These are phyloP conservation scores for Rubia occidens DNA, from an alignment of 305 asterid genomes.

Conservation along the genomic window DNA sequence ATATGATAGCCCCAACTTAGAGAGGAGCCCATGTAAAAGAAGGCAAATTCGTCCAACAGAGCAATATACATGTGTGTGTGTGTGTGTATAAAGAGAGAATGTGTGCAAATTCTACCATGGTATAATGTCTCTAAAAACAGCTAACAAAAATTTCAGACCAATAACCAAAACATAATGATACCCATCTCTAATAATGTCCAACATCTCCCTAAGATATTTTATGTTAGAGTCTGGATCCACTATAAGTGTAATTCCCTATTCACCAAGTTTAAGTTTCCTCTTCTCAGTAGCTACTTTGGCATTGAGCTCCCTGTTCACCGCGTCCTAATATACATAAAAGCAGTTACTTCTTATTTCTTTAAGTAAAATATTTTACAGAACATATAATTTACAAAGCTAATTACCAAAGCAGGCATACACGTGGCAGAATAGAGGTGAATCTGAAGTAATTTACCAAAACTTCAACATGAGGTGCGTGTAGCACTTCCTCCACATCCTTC, in stretches of 20 bases:
- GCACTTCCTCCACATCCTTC: constrained; percentile 49
- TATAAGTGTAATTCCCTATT: constrained; percentile 74
- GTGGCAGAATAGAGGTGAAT: not conserved
- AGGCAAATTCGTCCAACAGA: not conserved
- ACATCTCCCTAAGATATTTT: constrained; percentile 69
- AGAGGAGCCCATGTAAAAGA: constrained; percentile 16
- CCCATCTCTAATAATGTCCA: constrained; percentile 65
- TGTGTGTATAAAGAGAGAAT: not conserved
- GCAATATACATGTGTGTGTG: too few species aligned
- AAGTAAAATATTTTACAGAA: not conserved
- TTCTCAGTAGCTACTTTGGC: constrained; percentile 65
- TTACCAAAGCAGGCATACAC: not conserved
- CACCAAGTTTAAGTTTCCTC: constrained; percentile 73
- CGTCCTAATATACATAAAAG: constrained; percentile 37
- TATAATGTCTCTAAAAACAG: constrained; percentile 86
- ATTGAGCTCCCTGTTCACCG: constrained; percentile 63
- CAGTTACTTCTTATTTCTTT: not conserved
- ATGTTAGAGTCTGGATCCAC: constrained; percentile 85
- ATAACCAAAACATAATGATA: constrained; percentile 49
- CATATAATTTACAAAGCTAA: not conserved
- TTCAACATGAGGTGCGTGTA: constrained; percentile 57
- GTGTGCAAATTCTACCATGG: constrained; percentile 60
- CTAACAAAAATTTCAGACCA: constrained; percentile 73
- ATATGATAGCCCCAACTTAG: constrained; percentile 60
- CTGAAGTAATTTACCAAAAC: constrained; percentile 47